Conservation (phyloP, 2,329 filamentous ascomycete genomes). For the Penicillium verrucosum region DNA sequence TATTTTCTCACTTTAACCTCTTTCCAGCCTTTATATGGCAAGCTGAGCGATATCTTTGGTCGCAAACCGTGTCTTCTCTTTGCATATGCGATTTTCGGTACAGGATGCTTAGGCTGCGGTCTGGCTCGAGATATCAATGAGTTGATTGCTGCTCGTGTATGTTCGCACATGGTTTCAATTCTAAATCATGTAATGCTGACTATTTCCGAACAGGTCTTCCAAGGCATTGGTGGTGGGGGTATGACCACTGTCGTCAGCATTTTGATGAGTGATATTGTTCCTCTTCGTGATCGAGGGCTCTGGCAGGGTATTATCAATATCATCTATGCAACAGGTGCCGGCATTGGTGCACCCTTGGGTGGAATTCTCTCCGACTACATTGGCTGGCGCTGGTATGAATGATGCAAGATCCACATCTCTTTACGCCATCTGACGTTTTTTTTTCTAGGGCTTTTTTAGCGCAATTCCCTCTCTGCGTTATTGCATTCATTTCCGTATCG, state of each 20-base stretch:
- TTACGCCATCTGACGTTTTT: conserved; percentile 13
- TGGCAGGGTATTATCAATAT: conserved; percentile 76
- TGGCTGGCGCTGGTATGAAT: conserved; percentile 67
- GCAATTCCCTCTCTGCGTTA: conserved; percentile 65
- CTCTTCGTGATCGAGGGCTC: conserved; percentile 64
- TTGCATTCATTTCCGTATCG: conserved; percentile 63
- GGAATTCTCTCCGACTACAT: conserved; percentile 69
- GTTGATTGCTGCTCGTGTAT: conserved; percentile 60
- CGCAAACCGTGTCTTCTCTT: conserved; percentile 51
- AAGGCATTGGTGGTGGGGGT: conserved; percentile 66
- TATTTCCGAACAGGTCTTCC: conserved; percentile 44
- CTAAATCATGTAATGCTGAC: conserved; percentile 21
- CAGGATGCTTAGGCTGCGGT: conserved; percentile 52
- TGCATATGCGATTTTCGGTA: conserved; percentile 51
- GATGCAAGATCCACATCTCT: conserved; percentile 2
- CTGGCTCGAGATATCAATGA: conserved; percentile 62
- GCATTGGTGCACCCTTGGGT: conserved; percentile 66
- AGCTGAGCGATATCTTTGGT: conserved; percentile 58
- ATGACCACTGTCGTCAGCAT: conserved; percentile 69
- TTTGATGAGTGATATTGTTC: conserved; percentile 67
- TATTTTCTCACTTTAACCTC: conserved; percentile 72
- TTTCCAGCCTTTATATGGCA: conserved; percentile 66
- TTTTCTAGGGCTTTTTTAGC: conserved; percentile 62
- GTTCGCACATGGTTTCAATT: conserved; percentile 35
- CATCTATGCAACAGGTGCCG: conserved; percentile 66